phyloP scores from a whole-genome alignment of 371 early-diverging fungal species.

The Mortierella sp. region DNA sequence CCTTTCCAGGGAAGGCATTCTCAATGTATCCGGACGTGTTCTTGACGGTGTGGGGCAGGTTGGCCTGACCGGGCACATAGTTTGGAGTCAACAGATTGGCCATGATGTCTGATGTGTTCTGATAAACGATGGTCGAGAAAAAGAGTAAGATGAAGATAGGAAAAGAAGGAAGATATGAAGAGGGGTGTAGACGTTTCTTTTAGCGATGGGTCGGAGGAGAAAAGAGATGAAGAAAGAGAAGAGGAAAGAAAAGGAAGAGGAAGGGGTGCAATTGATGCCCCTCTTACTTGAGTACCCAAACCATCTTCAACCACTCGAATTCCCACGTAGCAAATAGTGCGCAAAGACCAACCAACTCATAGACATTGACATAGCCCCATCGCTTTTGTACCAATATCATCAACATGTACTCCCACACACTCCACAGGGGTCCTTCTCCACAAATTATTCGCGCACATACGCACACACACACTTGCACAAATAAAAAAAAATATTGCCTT shows the following conservation, averaged over 20 bases:
- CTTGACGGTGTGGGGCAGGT: conserved; percentile 55
- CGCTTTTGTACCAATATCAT: no score
- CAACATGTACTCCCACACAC: neutral
- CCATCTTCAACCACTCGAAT: neutral
- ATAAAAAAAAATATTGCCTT: no score
- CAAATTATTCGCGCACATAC: neutral
- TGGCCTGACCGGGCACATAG: conserved; percentile 9
- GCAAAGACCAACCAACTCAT: neutral
- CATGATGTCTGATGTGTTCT: conserved; percentile 16
- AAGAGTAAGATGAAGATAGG: neutral
- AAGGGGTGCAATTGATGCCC: neutral
- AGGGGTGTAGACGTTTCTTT: neutral
- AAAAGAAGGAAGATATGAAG: neutral
- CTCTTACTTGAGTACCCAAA: conserved; percentile 1
- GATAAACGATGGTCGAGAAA: neutral
- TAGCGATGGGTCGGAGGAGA: neutral
- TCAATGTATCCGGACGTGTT: conserved; percentile 76
- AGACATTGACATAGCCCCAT: no score
- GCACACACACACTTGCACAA: no score
- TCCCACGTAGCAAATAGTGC: neutral
- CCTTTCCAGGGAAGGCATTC: conserved; percentile 90
- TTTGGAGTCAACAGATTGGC: conserved; percentile 20
- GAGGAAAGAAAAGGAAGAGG: conserved; percentile 1
- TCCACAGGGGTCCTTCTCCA: neutral
- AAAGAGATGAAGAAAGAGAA: conserved; percentile 6